Base-by-base conservation (phyloP, 2,329 filamentous ascomycete species). In the Colletotrichum kahawae region DNA sequence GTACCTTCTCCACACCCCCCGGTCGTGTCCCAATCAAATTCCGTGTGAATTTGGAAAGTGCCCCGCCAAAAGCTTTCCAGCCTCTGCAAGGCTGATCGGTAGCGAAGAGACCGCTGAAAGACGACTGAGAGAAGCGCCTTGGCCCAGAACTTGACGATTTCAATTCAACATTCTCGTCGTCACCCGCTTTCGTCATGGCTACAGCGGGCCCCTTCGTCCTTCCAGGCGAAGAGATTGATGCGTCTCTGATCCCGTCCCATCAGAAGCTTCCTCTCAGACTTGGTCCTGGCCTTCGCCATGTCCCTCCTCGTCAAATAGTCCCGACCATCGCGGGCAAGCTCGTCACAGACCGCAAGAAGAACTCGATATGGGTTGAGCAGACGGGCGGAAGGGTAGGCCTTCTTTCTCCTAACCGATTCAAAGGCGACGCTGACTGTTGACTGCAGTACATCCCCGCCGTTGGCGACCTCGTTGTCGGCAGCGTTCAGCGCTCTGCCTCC, bases 381-480 rank as follows among this genome's bases (percentile, higher is more conserved):
- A 91, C 92, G 77, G 89, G 89, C 56, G 93, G 94, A 70, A 89
- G 94, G 77, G 94, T 95, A 87, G 59, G 60, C 16, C 4, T 27
- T n/a, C n/a, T 62, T 12, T 18, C 18, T n/a, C 14, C 8, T 10
- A 34, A 27, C 14, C 9, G 24, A 8, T 38, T 10, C 33, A 63
- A 33, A 10, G 27, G n/a, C 29, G 1, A 13, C 13, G n/a, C 74
- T 87, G 82, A 77, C 78, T 82, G 24, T 10, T 9, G 27, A 18
- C 80, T 80, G 48, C 68, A 97, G 91, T 99, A 98, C 82, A 88
- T 92, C 43, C 95, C 97, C 14, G 90, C 92, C 21, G 87, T 90
- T n/a, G 93, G 93, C 81, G 97, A 99, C 83, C 91, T 98, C 63
- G 93, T 98, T 78, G 95, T 99, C 81, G 96, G 95, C 74, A 95